A percentile compares a stretch with the other conserved stretches of the same genome.
Evolutionary conservation across 2,329 filamentous ascomycete species (phyloP).

Genomic region (Neospermospora avenae): DNA sequence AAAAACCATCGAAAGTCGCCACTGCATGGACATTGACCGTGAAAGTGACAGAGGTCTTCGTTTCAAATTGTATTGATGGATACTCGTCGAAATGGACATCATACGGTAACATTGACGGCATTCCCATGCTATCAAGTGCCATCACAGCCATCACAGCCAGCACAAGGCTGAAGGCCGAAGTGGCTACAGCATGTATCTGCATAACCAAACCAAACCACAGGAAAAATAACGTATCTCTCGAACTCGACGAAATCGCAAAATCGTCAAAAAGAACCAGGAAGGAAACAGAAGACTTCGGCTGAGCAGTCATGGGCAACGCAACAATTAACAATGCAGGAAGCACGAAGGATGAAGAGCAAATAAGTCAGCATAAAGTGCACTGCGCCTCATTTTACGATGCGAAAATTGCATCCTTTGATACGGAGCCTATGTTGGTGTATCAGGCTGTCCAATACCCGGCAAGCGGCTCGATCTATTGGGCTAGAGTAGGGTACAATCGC

Average conservation of each 20-base stretch:
- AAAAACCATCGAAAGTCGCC: neutral
- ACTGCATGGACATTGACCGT: neutral
- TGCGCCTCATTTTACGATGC: slow-evolving; percentile 7
- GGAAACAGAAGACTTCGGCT: slow-evolving; percentile 2
- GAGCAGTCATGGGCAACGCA: slow-evolving; percentile 1
- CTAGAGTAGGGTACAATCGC: neutral
- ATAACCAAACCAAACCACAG: neutral
- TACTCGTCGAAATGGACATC: too few relatives aligned
- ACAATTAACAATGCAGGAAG: slow-evolving; percentile 6
- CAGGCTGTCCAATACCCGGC: neutral
- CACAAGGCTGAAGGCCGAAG: slow-evolving; percentile 6
- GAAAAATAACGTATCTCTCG: neutral
- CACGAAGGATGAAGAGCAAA: neutral
- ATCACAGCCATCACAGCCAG: neutral
- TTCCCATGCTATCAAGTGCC: too few relatives aligned
- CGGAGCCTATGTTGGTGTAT: slow-evolving; percentile 9
- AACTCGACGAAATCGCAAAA: slow-evolving; percentile 2
- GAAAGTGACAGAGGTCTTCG: neutral
- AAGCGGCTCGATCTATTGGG: slow-evolving; percentile 1
- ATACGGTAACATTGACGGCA: too few relatives aligned
- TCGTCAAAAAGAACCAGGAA: slow-evolving; percentile 1
- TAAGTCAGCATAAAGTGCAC: slow-evolving; percentile 1
- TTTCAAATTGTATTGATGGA: neutral
- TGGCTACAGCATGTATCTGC: slow-evolving; percentile 4
- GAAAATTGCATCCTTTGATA: slow-evolving; percentile 5